These are phyloP conservation scores for Carex myosuroides DNA, from an alignment of 176 grass and related monocot species.

Conservation along the genomic window DNA sequence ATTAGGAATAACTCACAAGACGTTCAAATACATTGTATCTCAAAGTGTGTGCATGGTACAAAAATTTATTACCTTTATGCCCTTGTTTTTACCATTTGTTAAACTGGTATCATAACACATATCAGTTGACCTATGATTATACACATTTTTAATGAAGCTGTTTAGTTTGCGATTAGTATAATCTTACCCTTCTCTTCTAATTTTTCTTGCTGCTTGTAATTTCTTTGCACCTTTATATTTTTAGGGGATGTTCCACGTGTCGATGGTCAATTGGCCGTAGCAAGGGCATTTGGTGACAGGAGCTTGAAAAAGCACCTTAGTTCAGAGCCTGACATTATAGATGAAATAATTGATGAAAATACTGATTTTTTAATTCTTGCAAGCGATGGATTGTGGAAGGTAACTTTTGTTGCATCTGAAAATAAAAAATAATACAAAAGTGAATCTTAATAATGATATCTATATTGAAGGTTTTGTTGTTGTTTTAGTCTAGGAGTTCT, in stretches of 20 bases:
- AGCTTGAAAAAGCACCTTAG: slow-evolving; percentile 94
- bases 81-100: not conserved
- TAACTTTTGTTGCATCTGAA: slow-evolving; percentile 15
- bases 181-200: not conserved
- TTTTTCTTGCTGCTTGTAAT: not conserved
- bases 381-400: slow-evolving; percentile 99
- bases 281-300: slow-evolving; percentile 85
- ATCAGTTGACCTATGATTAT: not conserved
- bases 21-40: not conserved
- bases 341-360: slow-evolving; percentile 47
- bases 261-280: slow-evolving; percentile 92
- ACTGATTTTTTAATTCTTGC: slow-evolving; percentile 81
- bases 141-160: not conserved
- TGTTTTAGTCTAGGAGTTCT: not conserved
- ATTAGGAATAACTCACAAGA: not conserved
- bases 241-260: slow-evolving; percentile 92
- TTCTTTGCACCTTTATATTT: slow-evolving; percentile 13
- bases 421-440: not conserved
- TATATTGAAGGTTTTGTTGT: not conserved
- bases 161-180: not conserved
- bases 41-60: not conserved
- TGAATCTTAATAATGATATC: not conserved
- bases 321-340: slow-evolving; percentile 59
- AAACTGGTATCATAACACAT: not conserved
- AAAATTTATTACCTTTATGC: not conserved